These are phyloP conservation scores for Cystoisospora suis DNA, from an alignment of 169 alveolate species.

Conservation along the genomic window DNA sequence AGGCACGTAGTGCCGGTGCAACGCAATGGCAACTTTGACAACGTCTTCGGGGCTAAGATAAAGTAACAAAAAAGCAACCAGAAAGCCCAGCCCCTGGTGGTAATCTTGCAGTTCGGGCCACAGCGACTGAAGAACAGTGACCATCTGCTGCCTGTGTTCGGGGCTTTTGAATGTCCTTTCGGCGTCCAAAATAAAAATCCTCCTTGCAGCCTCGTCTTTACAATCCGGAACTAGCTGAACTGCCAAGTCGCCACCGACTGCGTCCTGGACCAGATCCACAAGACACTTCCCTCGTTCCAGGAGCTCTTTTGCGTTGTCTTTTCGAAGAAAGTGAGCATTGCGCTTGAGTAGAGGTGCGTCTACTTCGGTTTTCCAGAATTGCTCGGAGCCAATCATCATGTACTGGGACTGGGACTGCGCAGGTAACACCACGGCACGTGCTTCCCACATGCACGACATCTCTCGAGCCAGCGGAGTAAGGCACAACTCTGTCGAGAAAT, in stretches of 20 bases:
- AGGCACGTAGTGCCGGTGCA: slow-evolving; percentile 72
- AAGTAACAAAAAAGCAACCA: slow-evolving; percentile 71
- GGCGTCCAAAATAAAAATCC: slow-evolving; percentile 73
- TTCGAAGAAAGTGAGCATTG: slow-evolving; percentile 57
- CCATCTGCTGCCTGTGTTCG: slow-evolving; percentile 63
- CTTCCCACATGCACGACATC: too few species aligned
- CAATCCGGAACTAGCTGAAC: slow-evolving; percentile 48
- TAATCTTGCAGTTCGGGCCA: slow-evolving; percentile 70
- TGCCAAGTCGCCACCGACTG: slow-evolving; percentile 11
- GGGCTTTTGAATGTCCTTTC: slow-evolving; percentile 70
- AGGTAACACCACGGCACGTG: too few species aligned
- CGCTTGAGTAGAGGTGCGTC: slow-evolving; percentile 75
- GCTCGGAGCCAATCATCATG: slow-evolving; percentile 66
- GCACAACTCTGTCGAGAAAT: too few species aligned
- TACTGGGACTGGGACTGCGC: too few species aligned
- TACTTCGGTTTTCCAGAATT: slow-evolving; percentile 71
- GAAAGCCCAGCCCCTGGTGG: slow-evolving; percentile 76
- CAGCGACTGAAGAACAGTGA: slow-evolving; percentile 16
- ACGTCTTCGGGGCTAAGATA: slow-evolving; percentile 68
- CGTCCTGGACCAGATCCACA: slow-evolving; percentile 62
- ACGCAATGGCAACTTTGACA: slow-evolving; percentile 59
- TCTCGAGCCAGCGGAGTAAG: too few species aligned
- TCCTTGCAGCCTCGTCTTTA: slow-evolving; percentile 61
- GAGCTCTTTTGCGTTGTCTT: slow-evolving; percentile 58
- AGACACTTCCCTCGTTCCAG: slow-evolving; percentile 64